These are phyloP conservation scores for Tricladium varicosporioides DNA, from an alignment of 2,329 filamentous ascomycete genomes.

Conservation along the genomic window DNA sequence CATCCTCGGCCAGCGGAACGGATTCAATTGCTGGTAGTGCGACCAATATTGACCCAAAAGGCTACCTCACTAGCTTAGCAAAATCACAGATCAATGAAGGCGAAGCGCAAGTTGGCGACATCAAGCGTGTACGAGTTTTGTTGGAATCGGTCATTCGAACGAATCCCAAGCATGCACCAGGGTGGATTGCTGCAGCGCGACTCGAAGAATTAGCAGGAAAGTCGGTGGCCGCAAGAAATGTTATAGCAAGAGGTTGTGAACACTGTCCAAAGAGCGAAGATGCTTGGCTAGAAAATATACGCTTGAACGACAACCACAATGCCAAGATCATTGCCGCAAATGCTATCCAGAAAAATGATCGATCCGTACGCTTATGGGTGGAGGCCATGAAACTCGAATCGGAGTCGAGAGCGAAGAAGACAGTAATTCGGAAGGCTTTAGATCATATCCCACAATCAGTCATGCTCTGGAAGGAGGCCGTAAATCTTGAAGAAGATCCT, in stretches of 20 bases:
- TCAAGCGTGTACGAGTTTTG: conserved; percentile 87
- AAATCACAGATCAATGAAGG: conserved; percentile 77
- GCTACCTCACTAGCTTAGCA: conserved; percentile 89
- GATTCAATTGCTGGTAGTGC: conserved; percentile 74
- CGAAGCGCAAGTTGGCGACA: conserved; percentile 86
- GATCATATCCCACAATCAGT: conserved; percentile 94
- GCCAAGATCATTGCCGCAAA: conserved; percentile 93
- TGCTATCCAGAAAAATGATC: conserved; percentile 87
- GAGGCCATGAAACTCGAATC: conserved; percentile 92
- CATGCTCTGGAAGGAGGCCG: conserved; percentile 95
- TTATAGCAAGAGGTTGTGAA: conserved; percentile 85
- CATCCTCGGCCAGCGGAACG: conserved; percentile 68
- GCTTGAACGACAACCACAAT: conserved; percentile 87
- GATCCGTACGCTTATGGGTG: conserved; percentile 87
- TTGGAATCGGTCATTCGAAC: conserved; percentile 97
- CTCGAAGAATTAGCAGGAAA: conserved; percentile 92
- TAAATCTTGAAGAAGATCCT: conserved; percentile 89
- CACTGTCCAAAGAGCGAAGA: conserved; percentile 93
- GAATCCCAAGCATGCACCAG: conserved; percentile 90
- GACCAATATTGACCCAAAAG: conserved; percentile 90
- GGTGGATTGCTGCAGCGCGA: conserved; percentile 92
- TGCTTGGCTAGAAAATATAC: conserved; percentile 93
- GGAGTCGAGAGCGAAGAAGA: conserved; percentile 81
- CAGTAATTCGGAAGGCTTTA: conserved; percentile 85
- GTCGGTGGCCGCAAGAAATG: conserved; percentile 80